These are phyloP conservation scores for Candida dendrica DNA, from an alignment of 805 yeast species.

Conservation along the genomic window DNA sequence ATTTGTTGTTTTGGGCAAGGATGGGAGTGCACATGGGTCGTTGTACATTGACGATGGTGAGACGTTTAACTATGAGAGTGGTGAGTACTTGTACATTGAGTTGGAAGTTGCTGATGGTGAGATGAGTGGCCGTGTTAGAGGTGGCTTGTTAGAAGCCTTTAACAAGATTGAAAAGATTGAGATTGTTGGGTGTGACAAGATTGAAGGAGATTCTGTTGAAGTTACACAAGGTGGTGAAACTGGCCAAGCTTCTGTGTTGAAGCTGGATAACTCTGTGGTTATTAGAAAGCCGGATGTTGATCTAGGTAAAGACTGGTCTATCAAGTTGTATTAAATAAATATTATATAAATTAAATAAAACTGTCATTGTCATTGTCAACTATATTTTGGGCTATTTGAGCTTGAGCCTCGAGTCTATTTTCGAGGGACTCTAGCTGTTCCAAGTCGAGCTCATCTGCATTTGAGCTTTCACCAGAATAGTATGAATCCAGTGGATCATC, in stretches of 20 bases:
- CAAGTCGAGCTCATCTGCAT: constrained; percentile 4
- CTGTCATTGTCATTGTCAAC: neutral
- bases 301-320: constrained; percentile 41
- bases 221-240: constrained; percentile 31
- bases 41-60: constrained; percentile 85
- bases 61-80: constrained; percentile 47
- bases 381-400: too few relatives aligned
- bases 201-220: constrained; percentile 3
- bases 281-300: constrained; percentile 46
- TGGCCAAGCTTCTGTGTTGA: constrained; percentile 28
- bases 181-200: constrained; percentile 28
- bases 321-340: constrained; percentile 19
- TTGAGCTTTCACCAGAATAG: too few relatives aligned
- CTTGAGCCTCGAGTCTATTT: constrained; percentile 5
- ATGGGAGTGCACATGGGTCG: constrained; percentile 46
- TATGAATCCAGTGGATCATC: neutral
- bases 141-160: constrained; percentile 22
- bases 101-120: constrained; percentile 31
- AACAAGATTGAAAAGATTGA: constrained; percentile 48
- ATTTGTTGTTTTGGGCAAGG: constrained; percentile 46
- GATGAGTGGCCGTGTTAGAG: constrained; percentile 22
- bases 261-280: constrained; percentile 14
- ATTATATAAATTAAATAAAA: too few relatives aligned
- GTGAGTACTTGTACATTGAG: constrained; percentile 39
- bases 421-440: too few relatives aligned